A percentile compares a stretch with the other conserved stretches of the same genome.
Evolutionary conservation across 169 alveolate species (phyloP).

Genomic region (Eimeria falciformis): DNA sequence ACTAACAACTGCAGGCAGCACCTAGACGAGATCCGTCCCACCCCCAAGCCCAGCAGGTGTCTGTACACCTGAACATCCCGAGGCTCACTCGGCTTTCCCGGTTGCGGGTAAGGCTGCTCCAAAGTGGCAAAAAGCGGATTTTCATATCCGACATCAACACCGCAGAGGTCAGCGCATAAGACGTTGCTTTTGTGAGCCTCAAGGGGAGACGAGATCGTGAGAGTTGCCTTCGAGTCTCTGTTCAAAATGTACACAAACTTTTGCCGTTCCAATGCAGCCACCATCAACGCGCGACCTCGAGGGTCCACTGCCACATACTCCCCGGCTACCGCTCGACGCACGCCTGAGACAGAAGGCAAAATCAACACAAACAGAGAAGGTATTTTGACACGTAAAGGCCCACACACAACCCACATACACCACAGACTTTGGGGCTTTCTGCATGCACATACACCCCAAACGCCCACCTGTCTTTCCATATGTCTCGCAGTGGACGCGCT

Average conservation of each 20-base stretch:
- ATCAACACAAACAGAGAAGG: not conserved
- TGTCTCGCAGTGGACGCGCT: slow-evolving; percentile 97
- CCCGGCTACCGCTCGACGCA: slow-evolving; percentile 90
- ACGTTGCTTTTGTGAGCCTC: slow-evolving; percentile 97
- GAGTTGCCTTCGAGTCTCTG: slow-evolving; percentile 94
- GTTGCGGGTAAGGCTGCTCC: slow-evolving; percentile 87
- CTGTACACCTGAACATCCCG: not conserved
- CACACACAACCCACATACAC: not conserved
- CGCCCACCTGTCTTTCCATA: slow-evolving; percentile 95
- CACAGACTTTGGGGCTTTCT: not conserved
- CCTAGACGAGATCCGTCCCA: not conserved
- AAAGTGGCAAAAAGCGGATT: slow-evolving; percentile 98
- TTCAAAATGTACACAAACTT: slow-evolving; percentile 98
- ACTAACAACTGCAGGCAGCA: not conserved
- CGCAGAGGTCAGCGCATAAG: slow-evolving; percentile 93
- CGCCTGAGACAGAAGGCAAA: slow-evolving; percentile 51
- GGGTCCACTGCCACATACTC: slow-evolving; percentile 99
- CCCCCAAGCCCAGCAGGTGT: not conserved
- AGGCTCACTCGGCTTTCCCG: not conserved
- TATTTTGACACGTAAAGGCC: not conserved
- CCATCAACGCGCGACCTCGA: slow-evolving; percentile 98
- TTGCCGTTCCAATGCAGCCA: slow-evolving; percentile 98
- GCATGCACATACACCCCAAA: no score
- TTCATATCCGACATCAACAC: slow-evolving; percentile 96
- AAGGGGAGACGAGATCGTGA: slow-evolving; percentile 96